Evolutionary conservation across 2,329 filamentous ascomycete genomes (phyloP), one percentile per base, ranked within the genome.

Genomic region (Botrytis deweyae): DNA sequence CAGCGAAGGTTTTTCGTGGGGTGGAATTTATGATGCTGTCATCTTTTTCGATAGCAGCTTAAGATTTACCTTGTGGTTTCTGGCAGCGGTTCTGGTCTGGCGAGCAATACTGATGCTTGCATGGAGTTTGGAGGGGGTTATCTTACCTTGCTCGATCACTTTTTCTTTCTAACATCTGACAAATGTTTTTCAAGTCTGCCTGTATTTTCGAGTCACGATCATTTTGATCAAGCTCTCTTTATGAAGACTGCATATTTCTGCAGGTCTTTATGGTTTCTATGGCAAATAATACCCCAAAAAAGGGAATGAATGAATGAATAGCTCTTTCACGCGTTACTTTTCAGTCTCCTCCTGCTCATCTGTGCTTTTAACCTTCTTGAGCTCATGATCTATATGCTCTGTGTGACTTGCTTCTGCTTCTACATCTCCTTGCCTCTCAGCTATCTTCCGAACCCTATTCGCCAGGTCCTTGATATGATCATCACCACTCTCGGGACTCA

Each of bases 391-490:
- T 72, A 72, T 44, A 42, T 18, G n/a, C 38, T 66, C 72, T 64
- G 74, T 46, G 44, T 59, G 64, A 76, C 77, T 40, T 75, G 46
- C 74, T 72, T 75, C 70, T 74, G 69, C 70, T 74, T 74, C 72
- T 59, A 75, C 72, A 65, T 66, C 72, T 62, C 75, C 71, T 64
- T 59, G 70, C 74, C 72, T 75, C 78, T 79, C 78, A 69, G 91
- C 88, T 72, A 97, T 86, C 70, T 85, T 87, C 79, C 90, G 88
- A 62, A 96, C 91, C 71, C 93, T 88, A 73, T 85, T 83, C 25
- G 93, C 93, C 78, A 99, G 84, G 83, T 98, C 95, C 68, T 88
- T 91, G 71, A 99, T 88, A 85, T 99, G 95, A 75, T 87, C 87
- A 84, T 98, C 96, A 4, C 89, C 90, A 80, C 92, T 96, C 70